Percentiles rank a stretch among this genome's conserved stretches.
Evolutionary conservation across 805 yeast species (phyloP).

Genomic region (Barnettozyma populi): DNA sequence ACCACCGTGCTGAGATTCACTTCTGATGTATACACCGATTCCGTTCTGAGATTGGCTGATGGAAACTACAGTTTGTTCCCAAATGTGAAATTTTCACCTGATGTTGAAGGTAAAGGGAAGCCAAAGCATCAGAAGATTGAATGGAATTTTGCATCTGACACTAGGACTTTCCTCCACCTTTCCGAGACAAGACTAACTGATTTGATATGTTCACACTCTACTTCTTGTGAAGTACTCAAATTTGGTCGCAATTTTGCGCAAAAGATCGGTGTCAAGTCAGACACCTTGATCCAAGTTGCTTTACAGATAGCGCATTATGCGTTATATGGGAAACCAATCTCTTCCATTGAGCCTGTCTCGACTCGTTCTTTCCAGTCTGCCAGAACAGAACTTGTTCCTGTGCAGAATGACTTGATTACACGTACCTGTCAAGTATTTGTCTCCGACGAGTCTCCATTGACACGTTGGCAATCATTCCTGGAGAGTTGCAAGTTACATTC

Average conservation of each 20-base stretch:
- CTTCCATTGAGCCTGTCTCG: constrained; percentile 86
- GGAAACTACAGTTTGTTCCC: constrained; percentile 42
- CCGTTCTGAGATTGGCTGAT: constrained; percentile 80
- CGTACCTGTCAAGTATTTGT: constrained; percentile 58
- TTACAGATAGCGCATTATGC: constrained; percentile 90
- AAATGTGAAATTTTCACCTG: constrained; percentile 24
- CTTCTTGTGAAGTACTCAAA: constrained; percentile 68
- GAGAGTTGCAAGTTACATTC: constrained; percentile 50
- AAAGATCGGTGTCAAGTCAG: constrained; percentile 79
- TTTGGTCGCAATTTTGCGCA: constrained; percentile 75
- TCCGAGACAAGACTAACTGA: constrained; percentile 89
- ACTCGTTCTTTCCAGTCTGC: constrained; percentile 64
- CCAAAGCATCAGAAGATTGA: constrained; percentile 25
- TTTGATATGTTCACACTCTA: constrained; percentile 71
- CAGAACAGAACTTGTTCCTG: constrained; percentile 62
- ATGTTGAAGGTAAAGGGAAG: constrained; percentile 9
- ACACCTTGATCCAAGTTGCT: constrained; percentile 85
- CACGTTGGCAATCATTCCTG: constrained; percentile 46
- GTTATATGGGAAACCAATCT: constrained; percentile 81
- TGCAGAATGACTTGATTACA: constrained; percentile 50
- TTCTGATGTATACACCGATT: constrained; percentile 85
- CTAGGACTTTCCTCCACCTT: constrained; percentile 51
- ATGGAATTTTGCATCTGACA: constrained; percentile 34
- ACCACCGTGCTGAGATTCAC: constrained; percentile 86
- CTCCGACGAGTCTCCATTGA: constrained; percentile 41